Percentiles rank a stretch among this genome's conserved stretches.
phyloP scores from a whole-genome alignment of 306 rosid genomes.

The Potentilla sterilis region DNA sequence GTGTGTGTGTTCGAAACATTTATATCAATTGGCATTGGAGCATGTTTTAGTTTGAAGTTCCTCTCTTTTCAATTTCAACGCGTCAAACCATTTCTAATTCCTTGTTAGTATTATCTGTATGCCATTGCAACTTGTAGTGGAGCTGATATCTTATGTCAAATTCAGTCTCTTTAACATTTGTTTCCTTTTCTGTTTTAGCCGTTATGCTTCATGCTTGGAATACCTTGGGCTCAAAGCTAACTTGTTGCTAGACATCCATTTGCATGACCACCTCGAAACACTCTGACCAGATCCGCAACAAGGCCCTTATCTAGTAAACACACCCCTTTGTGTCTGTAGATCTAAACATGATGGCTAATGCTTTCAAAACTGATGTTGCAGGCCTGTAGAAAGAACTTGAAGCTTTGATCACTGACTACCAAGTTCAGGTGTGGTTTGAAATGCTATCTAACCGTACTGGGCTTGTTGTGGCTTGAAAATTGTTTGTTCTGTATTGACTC shows the following conservation, averaged over 20 bases:
- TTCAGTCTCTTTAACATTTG: neutral
- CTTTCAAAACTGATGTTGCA: conserved; percentile 85
- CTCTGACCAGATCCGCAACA: conserved; percentile 94
- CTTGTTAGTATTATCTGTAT: neutral
- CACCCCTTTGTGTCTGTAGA: conserved; percentile 96
- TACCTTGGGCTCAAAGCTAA: conserved; percentile 94
- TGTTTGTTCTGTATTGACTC: conserved; percentile 13
- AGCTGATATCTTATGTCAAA: conserved; percentile 1
- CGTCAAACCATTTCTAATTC: neutral
- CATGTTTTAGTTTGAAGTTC: neutral
- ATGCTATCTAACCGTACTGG: conserved; percentile 12
- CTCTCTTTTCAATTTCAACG: neutral
- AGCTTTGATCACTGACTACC: conserved; percentile 89
- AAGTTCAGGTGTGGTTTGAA: conserved; percentile 72
- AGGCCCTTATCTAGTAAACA: conserved; percentile 91
- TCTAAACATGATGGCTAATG: conserved; percentile 86
- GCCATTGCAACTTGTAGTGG: neutral
- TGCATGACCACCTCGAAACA: conserved; percentile 91
- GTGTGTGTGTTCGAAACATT: neutral
- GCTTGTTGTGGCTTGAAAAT: neutral
- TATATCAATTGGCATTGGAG: neutral
- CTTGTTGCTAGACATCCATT: conserved; percentile 78
- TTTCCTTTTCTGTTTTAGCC: conserved; percentile 53
- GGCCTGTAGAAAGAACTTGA: conserved; percentile 98
- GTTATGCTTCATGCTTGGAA: conserved; percentile 91